Conservation (phyloP, 2,329 filamentous ascomycete genomes). For the Cercospora citrullina region DNA sequence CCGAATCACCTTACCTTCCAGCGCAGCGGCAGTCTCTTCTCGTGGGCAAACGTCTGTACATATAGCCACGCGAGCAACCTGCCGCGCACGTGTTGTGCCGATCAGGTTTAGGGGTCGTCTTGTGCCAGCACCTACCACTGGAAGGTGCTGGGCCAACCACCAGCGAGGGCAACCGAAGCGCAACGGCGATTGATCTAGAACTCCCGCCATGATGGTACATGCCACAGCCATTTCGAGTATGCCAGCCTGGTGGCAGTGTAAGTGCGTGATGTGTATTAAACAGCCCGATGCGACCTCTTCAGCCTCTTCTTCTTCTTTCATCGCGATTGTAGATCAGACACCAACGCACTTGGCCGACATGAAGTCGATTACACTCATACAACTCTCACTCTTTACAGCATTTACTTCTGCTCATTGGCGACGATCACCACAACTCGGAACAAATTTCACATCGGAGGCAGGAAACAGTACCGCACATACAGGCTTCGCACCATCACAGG, state of each 20-base stretch:
- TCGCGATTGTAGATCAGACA: not conserved
- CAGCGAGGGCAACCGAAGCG: not conserved
- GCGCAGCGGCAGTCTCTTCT: not conserved
- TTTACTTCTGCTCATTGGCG: constrained; percentile 3
- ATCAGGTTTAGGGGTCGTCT: not conserved
- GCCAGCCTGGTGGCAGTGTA: not conserved
- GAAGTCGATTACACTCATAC: constrained; percentile 5
- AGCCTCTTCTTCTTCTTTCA: not conserved
- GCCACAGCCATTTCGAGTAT: not conserved
- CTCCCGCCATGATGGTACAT: not conserved
- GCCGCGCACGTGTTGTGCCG: not conserved
- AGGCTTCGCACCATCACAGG: not conserved
- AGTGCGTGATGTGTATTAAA: not conserved
- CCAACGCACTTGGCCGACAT: not conserved
- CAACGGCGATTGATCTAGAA: not conserved
- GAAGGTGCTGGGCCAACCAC: not conserved
- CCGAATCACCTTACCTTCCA: not conserved
- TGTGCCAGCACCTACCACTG: not conserved
- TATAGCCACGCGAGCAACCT: not conserved
- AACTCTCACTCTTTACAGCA: not conserved
- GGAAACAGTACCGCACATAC: not conserved
- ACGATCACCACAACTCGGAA: not conserved
- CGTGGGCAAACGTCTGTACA: not conserved
- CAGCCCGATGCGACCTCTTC: not conserved
- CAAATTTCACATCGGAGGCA: not conserved